A percentile compares a stretch with the other conserved stretches of the same genome.
Conservation (phyloP, 2,329 filamentous ascomycete species). For the Calonectria pseudoreteaudii region DNA sequence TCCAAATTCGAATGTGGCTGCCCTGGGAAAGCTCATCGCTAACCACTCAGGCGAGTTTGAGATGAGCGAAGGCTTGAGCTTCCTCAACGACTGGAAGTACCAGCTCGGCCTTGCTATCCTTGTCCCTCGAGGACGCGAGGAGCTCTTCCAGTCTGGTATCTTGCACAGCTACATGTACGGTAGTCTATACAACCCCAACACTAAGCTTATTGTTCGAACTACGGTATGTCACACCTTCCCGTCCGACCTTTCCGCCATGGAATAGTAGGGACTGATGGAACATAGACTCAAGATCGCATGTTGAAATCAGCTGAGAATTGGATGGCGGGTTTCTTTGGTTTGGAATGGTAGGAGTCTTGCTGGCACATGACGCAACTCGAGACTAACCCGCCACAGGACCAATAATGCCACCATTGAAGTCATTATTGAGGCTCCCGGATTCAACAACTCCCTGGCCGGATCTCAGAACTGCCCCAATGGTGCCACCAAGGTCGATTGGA, state of each 20-base stretch:
- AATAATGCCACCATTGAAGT: constrained; percentile 79
- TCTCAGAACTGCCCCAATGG: constrained; percentile 75
- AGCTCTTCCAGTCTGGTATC: constrained; percentile 76
- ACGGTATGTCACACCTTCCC: constrained; percentile 57
- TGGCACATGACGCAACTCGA: background rate
- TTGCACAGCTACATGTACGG: constrained; percentile 80
- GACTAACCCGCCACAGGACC: constrained; percentile 55
- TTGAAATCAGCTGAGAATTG: constrained; percentile 82
- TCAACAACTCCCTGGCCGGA: constrained; percentile 79
- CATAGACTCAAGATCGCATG: constrained; percentile 79
- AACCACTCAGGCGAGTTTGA: constrained; percentile 65
- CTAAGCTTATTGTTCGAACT: constrained; percentile 79
- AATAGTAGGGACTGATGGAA: constrained; percentile 23
- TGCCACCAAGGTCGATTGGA: constrained; percentile 62
- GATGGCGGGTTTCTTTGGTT: constrained; percentile 81
- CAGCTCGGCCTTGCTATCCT: constrained; percentile 78
- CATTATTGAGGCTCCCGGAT: constrained; percentile 72
- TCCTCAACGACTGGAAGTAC: constrained; percentile 77
- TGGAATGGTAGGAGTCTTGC: constrained; percentile 66
- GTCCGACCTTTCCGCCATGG: background rate
- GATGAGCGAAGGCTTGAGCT: constrained; percentile 70
- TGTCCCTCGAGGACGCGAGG: constrained; percentile 78
- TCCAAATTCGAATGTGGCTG: constrained; percentile 64
- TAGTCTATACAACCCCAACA: constrained; percentile 76
- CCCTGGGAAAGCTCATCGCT: constrained; percentile 68